A percentile compares a stretch with the other conserved stretches of the same genome.
Evolutionary conservation across 139 green algal genomes (phyloP).

Genomic region (Microglena sp.): DNA sequence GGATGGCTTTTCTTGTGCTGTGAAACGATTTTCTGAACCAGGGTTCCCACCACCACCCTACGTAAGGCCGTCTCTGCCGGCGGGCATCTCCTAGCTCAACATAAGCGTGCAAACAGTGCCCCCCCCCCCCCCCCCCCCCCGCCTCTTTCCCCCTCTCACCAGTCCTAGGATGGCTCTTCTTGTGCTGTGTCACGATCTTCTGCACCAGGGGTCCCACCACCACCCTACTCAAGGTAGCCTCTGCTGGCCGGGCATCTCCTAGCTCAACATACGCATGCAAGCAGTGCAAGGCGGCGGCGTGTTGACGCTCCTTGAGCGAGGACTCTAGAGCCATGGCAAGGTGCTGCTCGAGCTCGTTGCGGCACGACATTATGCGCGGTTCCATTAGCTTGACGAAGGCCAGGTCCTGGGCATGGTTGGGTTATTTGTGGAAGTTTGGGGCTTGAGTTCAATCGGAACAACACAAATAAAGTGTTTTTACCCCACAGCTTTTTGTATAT

Average conservation of each 20-base stretch:
- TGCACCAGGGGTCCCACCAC: constrained; percentile 61
- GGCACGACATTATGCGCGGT: constrained; percentile 42
- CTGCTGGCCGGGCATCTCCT: constrained; percentile 35
- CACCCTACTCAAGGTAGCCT: constrained; percentile 47
- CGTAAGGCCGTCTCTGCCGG: too few species aligned
- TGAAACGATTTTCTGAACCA: too few species aligned
- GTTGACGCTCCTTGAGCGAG: constrained; percentile 26
- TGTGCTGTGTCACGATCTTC: constrained; percentile 22
- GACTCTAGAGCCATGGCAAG: constrained; percentile 38
- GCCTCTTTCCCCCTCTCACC: not conserved
- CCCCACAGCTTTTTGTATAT: too few species aligned
- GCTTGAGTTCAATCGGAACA: too few species aligned
- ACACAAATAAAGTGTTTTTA: too few species aligned
- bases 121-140: too few species aligned
- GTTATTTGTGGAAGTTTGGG: too few species aligned
- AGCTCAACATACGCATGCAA: constrained; percentile 73
- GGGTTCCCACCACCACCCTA: too few species aligned
- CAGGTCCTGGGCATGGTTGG: constrained; percentile 58
- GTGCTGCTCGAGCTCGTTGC: constrained; percentile 29
- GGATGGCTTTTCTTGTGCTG: too few species aligned
- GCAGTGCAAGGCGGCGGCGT: constrained; percentile 41
- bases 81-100: too few species aligned
- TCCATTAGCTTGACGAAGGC: constrained; percentile 63
- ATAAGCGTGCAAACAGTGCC: too few species aligned
- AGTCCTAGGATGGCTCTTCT: constrained; percentile 3